Evolutionary conservation across 208 protist genomes (phyloP), one percentile per base, ranked within the genome.

Genomic region (Trypanosoma theileri): DNA sequence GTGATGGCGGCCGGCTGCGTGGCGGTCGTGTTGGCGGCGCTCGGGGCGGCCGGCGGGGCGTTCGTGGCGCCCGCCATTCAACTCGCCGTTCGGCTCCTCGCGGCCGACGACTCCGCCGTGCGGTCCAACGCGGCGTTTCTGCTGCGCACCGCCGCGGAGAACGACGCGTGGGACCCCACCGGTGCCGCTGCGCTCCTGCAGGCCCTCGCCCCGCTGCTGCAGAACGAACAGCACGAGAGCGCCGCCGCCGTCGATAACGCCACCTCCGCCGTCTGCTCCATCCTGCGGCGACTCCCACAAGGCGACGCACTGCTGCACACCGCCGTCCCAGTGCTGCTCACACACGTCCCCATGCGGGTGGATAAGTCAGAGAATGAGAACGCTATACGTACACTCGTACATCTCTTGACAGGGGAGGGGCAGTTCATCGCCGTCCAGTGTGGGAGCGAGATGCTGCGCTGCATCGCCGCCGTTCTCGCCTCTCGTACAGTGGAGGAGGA

Each of bases 171-270:
- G 12, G 78, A 9, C 14, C 7, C 48, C 0, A 40, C 46, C 22
- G 57, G 51, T 19, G 51, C 78, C 3, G 28, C 16, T 40, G 67
- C 55, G 45, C 35, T 73, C 8, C 72, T 78, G n/a, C 26, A 57
- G 28, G 28, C 28, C 28, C 28, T 35, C 28, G 28, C 28, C 28
- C 28, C 28, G 28, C 28, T 35, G 28, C 28, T 35, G 28, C 28
- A 35, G 28, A 35, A 35, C 6, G 28, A 35, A 35, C 6, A 1
- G 28, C 28, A 86, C 22, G 88, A 96, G 73, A 81, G 86, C 7
- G 81, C 85, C 1, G 79, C 85, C 46, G 85, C 90, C 12, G 84
- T 90, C 1, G 90, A 96, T 79, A 96, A 96, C 77, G 90, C 88
- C 17, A 77, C 92, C 26, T 88, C 85, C 50, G 90, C 90, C n/a